Percentiles rank a stretch among this genome's conserved stretches.
phyloP scores from a whole-genome alignment of 192 early-diverging fungal species.

The Gorgonomyces haynaldii region DNA sequence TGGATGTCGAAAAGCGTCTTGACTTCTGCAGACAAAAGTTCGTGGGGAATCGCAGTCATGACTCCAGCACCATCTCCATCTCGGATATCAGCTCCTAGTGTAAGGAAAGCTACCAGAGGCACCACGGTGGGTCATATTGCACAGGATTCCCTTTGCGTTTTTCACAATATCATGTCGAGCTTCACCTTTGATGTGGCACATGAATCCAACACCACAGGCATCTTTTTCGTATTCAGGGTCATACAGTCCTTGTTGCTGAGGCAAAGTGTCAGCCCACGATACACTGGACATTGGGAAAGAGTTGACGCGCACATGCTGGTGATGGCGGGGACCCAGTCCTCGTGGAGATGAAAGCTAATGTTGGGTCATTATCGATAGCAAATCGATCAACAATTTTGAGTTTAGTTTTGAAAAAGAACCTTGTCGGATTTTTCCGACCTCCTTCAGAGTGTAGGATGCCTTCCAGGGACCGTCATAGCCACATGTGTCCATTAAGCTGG shows the following conservation, averaged over 20 bases:
- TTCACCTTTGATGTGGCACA: conserved; percentile 82
- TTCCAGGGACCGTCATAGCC: too few relatives aligned
- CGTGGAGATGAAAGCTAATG: too few relatives aligned
- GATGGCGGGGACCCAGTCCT: too few relatives aligned
- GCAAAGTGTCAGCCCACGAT: conserved; percentile 78
- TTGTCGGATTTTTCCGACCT: too few relatives aligned
- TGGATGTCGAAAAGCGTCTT: conserved; percentile 40
- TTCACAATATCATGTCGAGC: conserved; percentile 67
- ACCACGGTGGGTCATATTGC: conserved; percentile 99
- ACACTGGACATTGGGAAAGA: too few relatives aligned
- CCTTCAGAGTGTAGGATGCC: too few relatives aligned
- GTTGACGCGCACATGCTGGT: too few relatives aligned
- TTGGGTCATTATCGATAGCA: too few relatives aligned
- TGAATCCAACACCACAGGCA: conserved; percentile 95
- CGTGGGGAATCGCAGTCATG: conserved; percentile 91
- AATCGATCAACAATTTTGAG: too few relatives aligned
- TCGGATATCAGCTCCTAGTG: conserved; percentile 82
- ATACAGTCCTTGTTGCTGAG: conserved; percentile 76
- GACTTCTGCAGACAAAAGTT: conserved; percentile 58
- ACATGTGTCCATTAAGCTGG: too few relatives aligned
- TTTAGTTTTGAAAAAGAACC: too few relatives aligned
- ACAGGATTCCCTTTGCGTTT: conserved; percentile 82
- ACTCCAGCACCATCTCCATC: conserved; percentile 99
- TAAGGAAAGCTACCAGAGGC: too few relatives aligned
- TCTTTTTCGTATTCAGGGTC: conserved; percentile 84